Conservation (phyloP, 2,329 filamentous ascomycete species). For the Pseudogymnoascus verrucosus region DNA sequence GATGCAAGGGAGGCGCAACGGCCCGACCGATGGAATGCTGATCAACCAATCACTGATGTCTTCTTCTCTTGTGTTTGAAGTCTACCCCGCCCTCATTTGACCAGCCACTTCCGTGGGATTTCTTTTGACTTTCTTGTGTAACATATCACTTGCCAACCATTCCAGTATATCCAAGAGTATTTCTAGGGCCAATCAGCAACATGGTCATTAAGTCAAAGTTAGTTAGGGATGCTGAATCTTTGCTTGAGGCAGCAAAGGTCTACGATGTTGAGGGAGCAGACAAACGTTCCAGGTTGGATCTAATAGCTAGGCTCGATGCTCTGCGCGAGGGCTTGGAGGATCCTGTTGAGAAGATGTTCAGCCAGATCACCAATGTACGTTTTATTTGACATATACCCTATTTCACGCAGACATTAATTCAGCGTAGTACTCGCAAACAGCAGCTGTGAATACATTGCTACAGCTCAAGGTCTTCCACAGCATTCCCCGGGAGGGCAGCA, state of each 20-base stretch:
- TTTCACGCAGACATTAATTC: not conserved
- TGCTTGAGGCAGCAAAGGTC: slow-evolving; percentile 15
- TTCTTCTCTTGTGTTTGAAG: not conserved
- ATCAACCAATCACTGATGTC: not conserved
- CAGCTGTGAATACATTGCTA: slow-evolving; percentile 20
- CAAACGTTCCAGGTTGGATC: slow-evolving; percentile 11
- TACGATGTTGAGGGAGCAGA: slow-evolving; percentile 15
- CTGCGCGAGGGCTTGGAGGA: slow-evolving; percentile 21
- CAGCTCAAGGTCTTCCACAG: slow-evolving; percentile 21
- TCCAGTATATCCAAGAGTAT: not conserved
- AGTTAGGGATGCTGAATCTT: slow-evolving; percentile 14
- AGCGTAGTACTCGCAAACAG: slow-evolving; percentile 16
- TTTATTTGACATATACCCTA: not conserved
- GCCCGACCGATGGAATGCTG: not conserved
- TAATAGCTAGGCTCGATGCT: slow-evolving; percentile 14
- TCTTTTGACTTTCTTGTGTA: not conserved
- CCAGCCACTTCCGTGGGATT: not conserved
- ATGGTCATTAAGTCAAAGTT: slow-evolving; percentile 14
- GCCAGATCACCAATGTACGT: slow-evolving; percentile 23
- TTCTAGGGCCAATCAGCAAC: slow-evolving; percentile 5
- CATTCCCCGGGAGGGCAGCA: slow-evolving; percentile 23
- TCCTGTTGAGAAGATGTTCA: slow-evolving; percentile 23
- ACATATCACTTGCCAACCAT: not conserved
- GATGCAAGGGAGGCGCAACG: too few species aligned
- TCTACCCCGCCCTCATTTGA: not conserved